A percentile compares a stretch with the other conserved stretches of the same genome.
Evolutionary conservation across 2,329 filamentous ascomycete species (phyloP).

Genomic region (Cladosporium sp.): DNA sequence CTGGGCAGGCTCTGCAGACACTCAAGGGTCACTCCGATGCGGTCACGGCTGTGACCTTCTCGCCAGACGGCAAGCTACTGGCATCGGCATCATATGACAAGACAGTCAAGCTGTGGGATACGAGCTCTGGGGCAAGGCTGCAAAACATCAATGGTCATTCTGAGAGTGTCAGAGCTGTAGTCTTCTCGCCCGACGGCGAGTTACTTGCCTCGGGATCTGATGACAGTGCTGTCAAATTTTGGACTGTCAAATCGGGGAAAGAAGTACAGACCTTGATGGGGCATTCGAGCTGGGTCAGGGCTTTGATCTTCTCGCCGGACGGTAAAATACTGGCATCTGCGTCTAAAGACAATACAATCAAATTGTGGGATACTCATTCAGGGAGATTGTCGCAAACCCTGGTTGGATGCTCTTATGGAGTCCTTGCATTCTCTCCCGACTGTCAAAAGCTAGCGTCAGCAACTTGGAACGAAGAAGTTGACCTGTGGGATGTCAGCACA

Average conservation of each 20-base stretch:
- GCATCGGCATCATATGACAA: conserved; percentile 6
- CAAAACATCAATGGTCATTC: conserved; percentile 28
- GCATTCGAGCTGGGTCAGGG: neutral
- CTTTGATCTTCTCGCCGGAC: conserved; percentile 8
- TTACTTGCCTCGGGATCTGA: neutral
- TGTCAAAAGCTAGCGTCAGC: neutral
- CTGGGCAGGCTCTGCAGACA: neutral
- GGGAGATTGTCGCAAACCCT: neutral
- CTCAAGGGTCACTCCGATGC: conserved; percentile 5
- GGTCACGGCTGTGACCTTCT: neutral
- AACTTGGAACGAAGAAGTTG: neutral
- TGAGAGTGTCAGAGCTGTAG: conserved; percentile 33
- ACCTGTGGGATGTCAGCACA: neutral
- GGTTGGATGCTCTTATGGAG: neutral
- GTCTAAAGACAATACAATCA: neutral
- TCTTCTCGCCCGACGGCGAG: neutral
- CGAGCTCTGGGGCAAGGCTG: neutral
- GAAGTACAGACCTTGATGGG: neutral
- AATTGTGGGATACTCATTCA: neutral
- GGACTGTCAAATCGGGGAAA: neutral
- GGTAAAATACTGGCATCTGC: conserved; percentile 4
- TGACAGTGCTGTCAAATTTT: neutral
- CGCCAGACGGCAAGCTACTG: conserved; percentile 3
- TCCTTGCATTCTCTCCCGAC: neutral
- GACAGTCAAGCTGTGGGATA: conserved; percentile 2